Evolutionary conservation across 495 filamentous ascomycete species (phyloP), one percentile per base, ranked within the genome.

Genomic region (Penicillium cataractarum): DNA sequence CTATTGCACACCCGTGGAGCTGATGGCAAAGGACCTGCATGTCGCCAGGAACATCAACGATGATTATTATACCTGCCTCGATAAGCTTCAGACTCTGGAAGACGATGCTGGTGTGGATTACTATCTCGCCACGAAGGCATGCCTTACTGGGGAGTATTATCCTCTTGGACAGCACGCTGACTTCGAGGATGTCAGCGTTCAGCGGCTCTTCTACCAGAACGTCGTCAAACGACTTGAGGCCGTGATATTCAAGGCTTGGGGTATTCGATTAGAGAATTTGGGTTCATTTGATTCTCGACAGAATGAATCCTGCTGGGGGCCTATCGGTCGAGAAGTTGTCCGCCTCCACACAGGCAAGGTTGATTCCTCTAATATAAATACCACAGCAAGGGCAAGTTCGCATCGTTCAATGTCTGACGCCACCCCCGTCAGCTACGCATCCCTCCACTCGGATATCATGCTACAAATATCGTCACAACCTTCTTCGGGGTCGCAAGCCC

Each of bases 71-170:
- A 74, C 71, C 60, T 51, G 70, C 48, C 60, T 71, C 42, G 65
- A 71, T 32, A 63, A 57, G 32, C 71, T 74, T 54, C 55, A 74
- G 53, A 63, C 31, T 63, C 61, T 74, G 26, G 70, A 74, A 65
- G 67, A 33, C 46, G 70, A 74, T 12, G 71, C 65, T 68, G 67
- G 71, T 50, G 60, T 65, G 17, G 71, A 74, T 65, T 74, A 74
- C 57, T 74, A 74, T 59, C 71, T 74, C 54, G 71, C 71, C 44
- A 72, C 70, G 52, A 74, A 72, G 57, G 70, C 71, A 68, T 74
- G 71, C 67, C 65, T 74, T 13, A 22, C 55, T 24, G 54, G 67
- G 65, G 71, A 74, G 61, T 74, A 74, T 39, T 69, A 46, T 32
- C 71, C 71, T 33, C 29, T 35, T 56, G 71, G 71, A 65, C 60